Evolutionary conservation across 345 rosid species (phyloP).

Genomic region (Hibiscus tridactylites): DNA sequence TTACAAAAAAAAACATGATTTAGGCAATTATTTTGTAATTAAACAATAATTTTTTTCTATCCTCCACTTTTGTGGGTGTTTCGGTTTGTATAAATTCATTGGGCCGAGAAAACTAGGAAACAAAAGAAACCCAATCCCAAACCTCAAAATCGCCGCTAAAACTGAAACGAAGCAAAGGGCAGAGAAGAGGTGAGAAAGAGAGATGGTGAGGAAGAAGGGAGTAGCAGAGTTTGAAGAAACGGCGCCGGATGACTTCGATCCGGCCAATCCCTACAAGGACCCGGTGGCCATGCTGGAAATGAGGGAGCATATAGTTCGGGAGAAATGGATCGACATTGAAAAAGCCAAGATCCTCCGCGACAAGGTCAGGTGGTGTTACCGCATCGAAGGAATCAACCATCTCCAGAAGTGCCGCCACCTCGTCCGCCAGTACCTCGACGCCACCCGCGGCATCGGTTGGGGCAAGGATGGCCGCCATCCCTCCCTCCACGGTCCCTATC

Average conservation of each 20-base stretch:
- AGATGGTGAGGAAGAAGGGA: conserved; percentile 92
- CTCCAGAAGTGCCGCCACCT: conserved; percentile 96
- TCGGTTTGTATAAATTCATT: too few species aligned
- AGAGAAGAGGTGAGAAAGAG: neutral
- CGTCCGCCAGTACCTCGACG: conserved; percentile 83
- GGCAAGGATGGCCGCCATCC: conserved; percentile 94
- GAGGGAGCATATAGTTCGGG: conserved; percentile 92
- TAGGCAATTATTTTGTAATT: too few species aligned
- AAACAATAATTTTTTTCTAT: too few species aligned
- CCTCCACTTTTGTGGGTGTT: too few species aligned
- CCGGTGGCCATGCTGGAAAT: conserved; percentile 98
- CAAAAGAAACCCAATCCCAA: neutral
- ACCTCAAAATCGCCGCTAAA: neutral
- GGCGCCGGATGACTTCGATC: conserved; percentile 95
- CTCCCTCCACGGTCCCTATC: conserved; percentile 60
- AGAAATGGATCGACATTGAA: conserved; percentile 98
- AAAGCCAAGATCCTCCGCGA: conserved; percentile 94
- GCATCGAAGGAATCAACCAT: conserved; percentile 92
- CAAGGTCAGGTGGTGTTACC: conserved; percentile 88
- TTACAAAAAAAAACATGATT: too few species aligned
- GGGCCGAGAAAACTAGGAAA: neutral
- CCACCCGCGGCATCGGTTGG: conserved; percentile 99
- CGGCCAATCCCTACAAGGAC: conserved; percentile 76
- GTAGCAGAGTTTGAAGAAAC: conserved; percentile 83
- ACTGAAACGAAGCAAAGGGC: neutral